phyloP scores from a whole-genome alignment of 176 grass and related monocot genomes.

The Pontederia crassipes region DNA sequence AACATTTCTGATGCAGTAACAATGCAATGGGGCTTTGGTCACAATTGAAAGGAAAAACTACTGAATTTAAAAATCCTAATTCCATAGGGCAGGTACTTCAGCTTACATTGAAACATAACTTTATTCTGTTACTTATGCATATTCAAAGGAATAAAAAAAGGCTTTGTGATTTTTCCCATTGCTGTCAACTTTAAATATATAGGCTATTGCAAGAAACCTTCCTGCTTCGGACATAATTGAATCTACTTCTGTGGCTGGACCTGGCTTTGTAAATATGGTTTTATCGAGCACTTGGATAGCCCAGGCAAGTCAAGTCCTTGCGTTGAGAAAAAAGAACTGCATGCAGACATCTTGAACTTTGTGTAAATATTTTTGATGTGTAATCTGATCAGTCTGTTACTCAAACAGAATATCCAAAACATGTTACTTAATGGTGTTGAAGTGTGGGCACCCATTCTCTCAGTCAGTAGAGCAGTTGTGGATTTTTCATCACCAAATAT shows the following conservation, averaged over 20 bases:
- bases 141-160: no score
- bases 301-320: slow-evolving; percentile 36
- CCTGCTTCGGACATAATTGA: slow-evolving; percentile 73
- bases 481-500: slow-evolving; percentile 98
- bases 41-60: slow-evolving; percentile 70
- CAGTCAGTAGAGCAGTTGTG: slow-evolving; percentile 54
- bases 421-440: slow-evolving; percentile 80
- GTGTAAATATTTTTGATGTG: neutral
- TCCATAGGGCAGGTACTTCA: slow-evolving; percentile 66
- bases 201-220: slow-evolving; percentile 77
- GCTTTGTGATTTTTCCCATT: no score
- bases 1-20: slow-evolving; percentile 43
- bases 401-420: slow-evolving; percentile 63
- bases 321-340: neutral
- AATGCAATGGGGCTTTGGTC: slow-evolving; percentile 97
- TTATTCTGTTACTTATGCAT: no score
- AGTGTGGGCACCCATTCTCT: slow-evolving; percentile 72
- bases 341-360: neutral
- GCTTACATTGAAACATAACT: neutral
- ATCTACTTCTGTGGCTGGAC: slow-evolving; percentile 84
- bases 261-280: slow-evolving; percentile 93
- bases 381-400: slow-evolving; percentile 1
- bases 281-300: slow-evolving; percentile 77
- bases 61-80: slow-evolving; percentile 80
- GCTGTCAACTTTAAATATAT: no score